A percentile compares a stretch with the other conserved stretches of the same genome.
phyloP scores from a whole-genome alignment of 176 grass and related monocot genomes.

The Oryza glumipatula region DNA sequence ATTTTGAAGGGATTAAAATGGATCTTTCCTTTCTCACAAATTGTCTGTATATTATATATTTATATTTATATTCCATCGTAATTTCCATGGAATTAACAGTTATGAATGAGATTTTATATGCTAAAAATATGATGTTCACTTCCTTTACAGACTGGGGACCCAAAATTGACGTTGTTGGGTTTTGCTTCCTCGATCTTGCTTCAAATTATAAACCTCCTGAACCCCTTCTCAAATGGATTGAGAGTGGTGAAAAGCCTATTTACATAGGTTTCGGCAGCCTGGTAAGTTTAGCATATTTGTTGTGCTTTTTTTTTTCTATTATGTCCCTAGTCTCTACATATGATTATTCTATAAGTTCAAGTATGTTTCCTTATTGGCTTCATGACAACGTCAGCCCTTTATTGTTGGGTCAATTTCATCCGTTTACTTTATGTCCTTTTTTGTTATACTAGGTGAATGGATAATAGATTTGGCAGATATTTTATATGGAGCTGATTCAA shows the following conservation, averaged over 20 bases:
- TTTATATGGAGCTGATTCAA: neutral
- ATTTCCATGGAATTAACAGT: neutral
- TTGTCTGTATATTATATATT: neutral
- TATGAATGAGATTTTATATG: neutral
- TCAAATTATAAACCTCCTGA: slow-evolving; percentile 67
- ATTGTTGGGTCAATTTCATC: neutral
- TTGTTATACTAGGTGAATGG: neutral
- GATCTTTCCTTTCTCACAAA: neutral
- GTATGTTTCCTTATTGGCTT: neutral
- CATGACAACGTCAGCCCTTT: neutral
- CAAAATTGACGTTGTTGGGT: slow-evolving; percentile 78
- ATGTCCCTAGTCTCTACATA: neutral
- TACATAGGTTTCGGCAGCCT: slow-evolving; percentile 85
- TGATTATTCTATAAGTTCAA: neutral
- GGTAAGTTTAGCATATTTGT: slow-evolving; percentile 41
- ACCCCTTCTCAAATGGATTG: slow-evolving; percentile 57
- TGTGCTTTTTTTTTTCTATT: neutral
- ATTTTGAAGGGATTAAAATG: neutral
- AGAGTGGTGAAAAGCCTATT: slow-evolving; percentile 67
- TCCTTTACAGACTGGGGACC: slow-evolving; percentile 72
- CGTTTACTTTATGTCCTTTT: neutral
- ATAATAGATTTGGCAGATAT: slow-evolving; percentile 8
- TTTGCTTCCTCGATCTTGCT: slow-evolving; percentile 80
- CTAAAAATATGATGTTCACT: neutral
- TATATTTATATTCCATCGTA: neutral